A percentile compares a stretch with the other conserved stretches of the same genome.
Conservation (phyloP, 208 protist genomes). For the Trypanosoma rangeli region DNA sequence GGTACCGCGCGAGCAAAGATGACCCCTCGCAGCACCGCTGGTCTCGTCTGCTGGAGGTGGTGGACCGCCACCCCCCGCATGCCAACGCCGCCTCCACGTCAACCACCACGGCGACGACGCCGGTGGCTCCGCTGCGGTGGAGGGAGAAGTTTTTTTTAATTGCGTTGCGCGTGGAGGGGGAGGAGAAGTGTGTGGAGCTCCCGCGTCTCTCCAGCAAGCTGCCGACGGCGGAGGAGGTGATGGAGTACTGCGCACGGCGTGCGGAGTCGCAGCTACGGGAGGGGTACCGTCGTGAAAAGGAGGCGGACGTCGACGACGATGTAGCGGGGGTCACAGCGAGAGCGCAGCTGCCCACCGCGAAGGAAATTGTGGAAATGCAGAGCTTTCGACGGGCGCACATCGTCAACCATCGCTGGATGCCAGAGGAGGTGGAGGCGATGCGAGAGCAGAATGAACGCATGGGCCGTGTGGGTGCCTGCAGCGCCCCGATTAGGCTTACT, state of each 20-base stretch:
- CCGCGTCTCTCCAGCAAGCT: constrained; percentile 57
- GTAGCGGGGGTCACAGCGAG: constrained; percentile 25
- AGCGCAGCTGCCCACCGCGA: constrained; percentile 43
- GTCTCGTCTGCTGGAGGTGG: constrained; percentile 44
- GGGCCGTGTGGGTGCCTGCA: constrained; percentile 24
- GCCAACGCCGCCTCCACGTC: constrained; percentile 7
- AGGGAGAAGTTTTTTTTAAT: constrained; percentile 64
- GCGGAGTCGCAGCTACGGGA: constrained; percentile 31
- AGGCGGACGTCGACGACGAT: constrained; percentile 16
- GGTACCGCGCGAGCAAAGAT: constrained; percentile 45
- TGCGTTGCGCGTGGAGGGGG: constrained; percentile 47
- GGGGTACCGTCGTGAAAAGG: background rate
- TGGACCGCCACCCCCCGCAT: background rate
- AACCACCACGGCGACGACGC: background rate
- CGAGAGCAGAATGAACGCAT: constrained; percentile 39
- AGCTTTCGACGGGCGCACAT: constrained; percentile 41
- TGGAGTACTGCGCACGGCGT: constrained; percentile 47
- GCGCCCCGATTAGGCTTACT: constrained; percentile 33
- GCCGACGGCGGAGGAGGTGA: constrained; percentile 54
- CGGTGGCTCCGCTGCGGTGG: constrained; percentile 38
- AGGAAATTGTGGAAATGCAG: constrained; percentile 43
- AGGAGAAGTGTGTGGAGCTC: constrained; percentile 50
- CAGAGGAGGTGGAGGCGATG: constrained; percentile 45
- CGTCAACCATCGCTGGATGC: constrained; percentile 47
- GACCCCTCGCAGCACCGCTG: constrained; percentile 57